A percentile compares a stretch with the other conserved stretches of the same genome.
phyloP scores from a whole-genome alignment of 2,329 filamentous ascomycete genomes.

The Verticillium alfalfae region DNA sequence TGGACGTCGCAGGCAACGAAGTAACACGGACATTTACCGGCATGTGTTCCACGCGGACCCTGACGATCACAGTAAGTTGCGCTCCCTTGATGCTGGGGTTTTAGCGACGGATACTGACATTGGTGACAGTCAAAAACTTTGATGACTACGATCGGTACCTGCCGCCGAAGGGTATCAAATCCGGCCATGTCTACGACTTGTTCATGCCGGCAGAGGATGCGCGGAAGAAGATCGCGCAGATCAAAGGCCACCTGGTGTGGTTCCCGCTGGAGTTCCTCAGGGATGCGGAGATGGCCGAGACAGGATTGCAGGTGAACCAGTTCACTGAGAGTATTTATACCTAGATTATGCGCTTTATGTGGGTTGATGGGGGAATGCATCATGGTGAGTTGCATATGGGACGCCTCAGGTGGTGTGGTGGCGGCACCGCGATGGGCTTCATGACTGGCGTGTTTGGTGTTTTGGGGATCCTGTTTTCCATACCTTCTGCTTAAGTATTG shows the following conservation, averaged over 20 bases:
- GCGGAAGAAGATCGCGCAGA: constrained; percentile 66
- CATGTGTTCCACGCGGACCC: constrained; percentile 84
- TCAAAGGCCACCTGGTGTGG: constrained; percentile 85
- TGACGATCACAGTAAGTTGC: constrained; percentile 66
- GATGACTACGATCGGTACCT: constrained; percentile 82
- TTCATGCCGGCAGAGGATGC: constrained; percentile 70
- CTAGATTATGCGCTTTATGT: constrained; percentile 23
- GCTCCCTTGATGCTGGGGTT: background rate
- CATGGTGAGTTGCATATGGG: too few relatives aligned
- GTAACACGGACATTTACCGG: constrained; percentile 72
- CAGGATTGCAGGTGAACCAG: constrained; percentile 77
- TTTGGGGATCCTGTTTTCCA: too few relatives aligned
- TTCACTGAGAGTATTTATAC: constrained; percentile 86
- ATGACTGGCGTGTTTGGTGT: too few relatives aligned
- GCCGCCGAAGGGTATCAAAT: constrained; percentile 63
- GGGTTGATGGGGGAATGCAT: background rate
- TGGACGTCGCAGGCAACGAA: constrained; percentile 65
- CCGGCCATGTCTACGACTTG: constrained; percentile 82
- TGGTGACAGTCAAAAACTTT: constrained; percentile 66
- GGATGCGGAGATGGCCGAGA: constrained; percentile 85
- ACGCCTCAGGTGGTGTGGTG: too few relatives aligned
- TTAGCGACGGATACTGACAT: constrained; percentile 6
- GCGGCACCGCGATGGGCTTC: too few relatives aligned
- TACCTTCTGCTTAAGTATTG: too few relatives aligned
- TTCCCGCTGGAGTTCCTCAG: constrained; percentile 87